phyloP scores from a whole-genome alignment of 345 rosid species.

The Citrus medica region DNA sequence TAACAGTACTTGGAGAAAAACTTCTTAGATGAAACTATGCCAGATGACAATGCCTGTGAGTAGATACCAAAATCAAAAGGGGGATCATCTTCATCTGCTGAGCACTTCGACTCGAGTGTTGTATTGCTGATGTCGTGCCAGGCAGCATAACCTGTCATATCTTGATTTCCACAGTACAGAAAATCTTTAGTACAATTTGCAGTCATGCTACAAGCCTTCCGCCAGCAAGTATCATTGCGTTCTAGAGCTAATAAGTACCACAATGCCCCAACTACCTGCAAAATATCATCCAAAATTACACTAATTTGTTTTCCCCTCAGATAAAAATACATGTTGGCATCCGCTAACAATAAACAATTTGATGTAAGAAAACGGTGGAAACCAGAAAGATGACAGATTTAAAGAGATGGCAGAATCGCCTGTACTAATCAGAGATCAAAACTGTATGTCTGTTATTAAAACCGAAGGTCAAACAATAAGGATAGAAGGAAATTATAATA shows the following conservation, averaged over 20 bases:
- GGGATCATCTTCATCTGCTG: conserved; percentile 29
- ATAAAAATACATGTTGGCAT: not conserved
- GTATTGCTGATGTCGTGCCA: conserved; percentile 39
- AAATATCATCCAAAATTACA: conserved; percentile 11
- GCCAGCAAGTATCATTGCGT: conserved; percentile 84
- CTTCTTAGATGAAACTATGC: conserved; percentile 65
- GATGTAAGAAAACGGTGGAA: not conserved
- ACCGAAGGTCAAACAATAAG: conserved; percentile 5
- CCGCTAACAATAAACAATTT: not conserved
- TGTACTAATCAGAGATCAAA: not conserved
- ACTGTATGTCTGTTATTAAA: not conserved
- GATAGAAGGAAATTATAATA: not conserved
- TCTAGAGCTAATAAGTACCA: conserved; percentile 92
- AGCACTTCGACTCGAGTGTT: conserved; percentile 37
- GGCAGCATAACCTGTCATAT: conserved; percentile 37
- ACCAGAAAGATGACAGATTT: not conserved
- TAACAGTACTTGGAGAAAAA: conserved; percentile 77
- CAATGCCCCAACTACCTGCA: conserved; percentile 88
- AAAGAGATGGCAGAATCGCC: not conserved
- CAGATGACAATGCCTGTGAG: conserved; percentile 62
- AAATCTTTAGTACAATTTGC: conserved; percentile 38
- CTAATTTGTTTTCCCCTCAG: too few relatives aligned
- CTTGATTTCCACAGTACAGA: conserved; percentile 73
- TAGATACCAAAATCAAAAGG: conserved; percentile 81
- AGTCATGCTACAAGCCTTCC: conserved; percentile 30